Evolutionary conservation across 257 asterid genomes (phyloP).

Genomic region (Oldenlandia corymbosa): DNA sequence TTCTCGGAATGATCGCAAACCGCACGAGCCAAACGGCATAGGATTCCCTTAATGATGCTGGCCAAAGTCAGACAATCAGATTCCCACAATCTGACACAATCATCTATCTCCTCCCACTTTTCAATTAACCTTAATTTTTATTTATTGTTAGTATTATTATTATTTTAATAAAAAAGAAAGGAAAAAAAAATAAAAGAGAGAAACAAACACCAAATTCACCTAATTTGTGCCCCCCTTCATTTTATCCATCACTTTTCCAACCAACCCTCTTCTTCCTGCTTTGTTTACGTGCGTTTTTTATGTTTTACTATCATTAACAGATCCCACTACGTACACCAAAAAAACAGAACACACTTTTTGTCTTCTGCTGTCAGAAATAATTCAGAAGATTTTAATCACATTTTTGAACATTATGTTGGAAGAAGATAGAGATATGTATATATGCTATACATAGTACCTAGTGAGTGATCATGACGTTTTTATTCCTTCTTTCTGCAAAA

Average conservation of each 20-base stretch:
- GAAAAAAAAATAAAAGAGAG: background rate
- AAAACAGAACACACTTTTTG: no score
- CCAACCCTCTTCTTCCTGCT: no score
- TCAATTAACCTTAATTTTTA: no score
- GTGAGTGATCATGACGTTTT: background rate
- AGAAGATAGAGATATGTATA: background rate
- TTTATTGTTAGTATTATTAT: no score
- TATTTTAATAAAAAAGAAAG: no score
- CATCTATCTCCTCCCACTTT: conserved; percentile 16
- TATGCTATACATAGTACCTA: background rate
- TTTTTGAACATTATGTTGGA: background rate
- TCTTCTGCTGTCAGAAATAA: conserved; percentile 17
- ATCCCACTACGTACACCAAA: conserved; percentile 6
- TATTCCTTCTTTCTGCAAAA: background rate
- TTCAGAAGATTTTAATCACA: background rate
- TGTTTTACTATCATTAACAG: background rate
- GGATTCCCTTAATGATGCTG: conserved; percentile 57
- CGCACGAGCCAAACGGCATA: conserved; percentile 50
- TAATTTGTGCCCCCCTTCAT: conserved; percentile 4
- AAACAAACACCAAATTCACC: no score
- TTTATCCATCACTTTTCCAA: conserved; percentile 2
- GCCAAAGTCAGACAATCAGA: conserved; percentile 35
- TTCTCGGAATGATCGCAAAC: conserved; percentile 31
- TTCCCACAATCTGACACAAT: conserved; percentile 49
- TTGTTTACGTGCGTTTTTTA: no score